These are phyloP conservation scores for Yamadazyma diospyri DNA, from an alignment of 1,139 yeast genomes.

Conservation along the genomic window DNA sequence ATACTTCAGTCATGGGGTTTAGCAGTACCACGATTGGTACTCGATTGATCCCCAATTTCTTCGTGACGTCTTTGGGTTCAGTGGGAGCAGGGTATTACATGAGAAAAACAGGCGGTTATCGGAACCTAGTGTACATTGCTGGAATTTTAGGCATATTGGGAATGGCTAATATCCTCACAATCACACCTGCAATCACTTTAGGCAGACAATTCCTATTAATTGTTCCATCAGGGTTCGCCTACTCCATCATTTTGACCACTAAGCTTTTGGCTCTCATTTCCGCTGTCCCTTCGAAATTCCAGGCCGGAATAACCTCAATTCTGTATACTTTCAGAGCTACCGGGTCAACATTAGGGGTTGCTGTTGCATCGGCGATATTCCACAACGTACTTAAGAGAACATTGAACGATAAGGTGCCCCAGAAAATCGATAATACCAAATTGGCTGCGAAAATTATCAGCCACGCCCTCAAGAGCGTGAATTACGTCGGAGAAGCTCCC, in stretches of 20 bases:
- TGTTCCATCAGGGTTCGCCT: slow-evolving; percentile 54
- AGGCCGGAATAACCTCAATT: slow-evolving; percentile 72
- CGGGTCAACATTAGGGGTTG: slow-evolving; percentile 71
- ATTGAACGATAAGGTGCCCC: slow-evolving; percentile 20
- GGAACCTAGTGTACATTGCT: slow-evolving; percentile 42
- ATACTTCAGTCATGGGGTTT: slow-evolving; percentile 53
- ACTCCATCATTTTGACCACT: slow-evolving; percentile 61
- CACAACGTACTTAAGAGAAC: slow-evolving; percentile 29
- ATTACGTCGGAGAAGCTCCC: slow-evolving; percentile 43
- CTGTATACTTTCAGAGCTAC: slow-evolving; percentile 74
- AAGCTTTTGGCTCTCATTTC: slow-evolving; percentile 68
- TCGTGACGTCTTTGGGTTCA: slow-evolving; percentile 66
- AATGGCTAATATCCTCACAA: slow-evolving; percentile 29
- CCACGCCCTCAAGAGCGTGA: slow-evolving; percentile 53
- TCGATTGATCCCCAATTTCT: slow-evolving; percentile 61
- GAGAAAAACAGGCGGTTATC: slow-evolving; percentile 67
- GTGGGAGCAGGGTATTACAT: slow-evolving; percentile 67
- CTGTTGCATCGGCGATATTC: slow-evolving; percentile 65
- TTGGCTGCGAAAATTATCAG: slow-evolving; percentile 43
- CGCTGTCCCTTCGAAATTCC: slow-evolving; percentile 55
- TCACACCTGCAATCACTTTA: slow-evolving; percentile 41
- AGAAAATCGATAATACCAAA: slow-evolving; percentile 24
- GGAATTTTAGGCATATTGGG: slow-evolving; percentile 49
- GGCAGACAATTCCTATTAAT: slow-evolving; percentile 31
- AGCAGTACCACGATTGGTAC: slow-evolving; percentile 61